Percentiles rank a stretch among this genome's conserved stretches.
phyloP scores from a whole-genome alignment of 179 eudicot genomes.

The Beta macrorhiza region DNA sequence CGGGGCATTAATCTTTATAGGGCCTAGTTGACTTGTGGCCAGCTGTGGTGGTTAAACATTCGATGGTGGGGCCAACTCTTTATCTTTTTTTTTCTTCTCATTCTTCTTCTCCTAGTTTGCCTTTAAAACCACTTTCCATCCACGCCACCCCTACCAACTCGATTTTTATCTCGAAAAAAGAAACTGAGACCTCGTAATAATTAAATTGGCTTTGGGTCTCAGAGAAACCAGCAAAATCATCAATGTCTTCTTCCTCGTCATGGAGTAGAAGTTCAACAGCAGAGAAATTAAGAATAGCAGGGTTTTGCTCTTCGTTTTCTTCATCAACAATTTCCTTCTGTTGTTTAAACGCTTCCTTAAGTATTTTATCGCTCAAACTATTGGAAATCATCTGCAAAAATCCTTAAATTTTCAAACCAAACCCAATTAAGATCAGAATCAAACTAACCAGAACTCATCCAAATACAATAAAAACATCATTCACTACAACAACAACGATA shows the following conservation, averaged over 20 bases:
- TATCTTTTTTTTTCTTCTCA: too few relatives aligned
- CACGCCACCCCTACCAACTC: too few relatives aligned
- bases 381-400: slow-evolving; percentile 53
- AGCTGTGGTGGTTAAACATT: too few relatives aligned
- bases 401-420: background rate
- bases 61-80: too few relatives aligned
- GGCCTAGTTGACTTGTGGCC: too few relatives aligned
- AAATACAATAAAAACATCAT: background rate
- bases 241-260: slow-evolving; percentile 59
- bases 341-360: slow-evolving; percentile 67
- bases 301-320: slow-evolving; percentile 35
- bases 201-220: slow-evolving; percentile 57
- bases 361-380: slow-evolving; percentile 63
- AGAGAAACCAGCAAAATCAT: slow-evolving; percentile 52
- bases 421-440: background rate
- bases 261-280: slow-evolving; percentile 12
- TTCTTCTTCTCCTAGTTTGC: too few relatives aligned
- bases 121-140: too few relatives aligned
- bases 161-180: background rate
- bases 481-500: too few relatives aligned
- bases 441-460: background rate
- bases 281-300: slow-evolving; percentile 25
- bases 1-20: too few relatives aligned
- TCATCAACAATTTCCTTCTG: slow-evolving; percentile 77
- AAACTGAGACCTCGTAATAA: slow-evolving; percentile 49